A percentile compares a stretch with the other conserved stretches of the same genome.
phyloP scores from a whole-genome alignment of 257 asterid species.

The Cynanchum wilfordii region DNA sequence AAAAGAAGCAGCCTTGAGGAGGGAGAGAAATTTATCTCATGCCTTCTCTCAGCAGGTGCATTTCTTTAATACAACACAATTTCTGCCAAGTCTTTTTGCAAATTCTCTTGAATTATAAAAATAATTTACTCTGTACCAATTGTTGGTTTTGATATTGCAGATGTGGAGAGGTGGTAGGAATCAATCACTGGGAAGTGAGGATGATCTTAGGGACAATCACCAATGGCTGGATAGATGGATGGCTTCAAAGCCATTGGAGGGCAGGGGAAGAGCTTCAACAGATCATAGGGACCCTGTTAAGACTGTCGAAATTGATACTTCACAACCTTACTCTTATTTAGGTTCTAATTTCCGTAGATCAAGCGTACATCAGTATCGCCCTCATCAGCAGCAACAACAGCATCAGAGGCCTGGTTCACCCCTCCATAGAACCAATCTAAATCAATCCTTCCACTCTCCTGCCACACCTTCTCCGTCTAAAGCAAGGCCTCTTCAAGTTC shows the following conservation, averaged over 20 bases:
- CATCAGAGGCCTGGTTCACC: slow-evolving; percentile 33
- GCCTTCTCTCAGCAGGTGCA: slow-evolving; percentile 71
- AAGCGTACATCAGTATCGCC: background rate
- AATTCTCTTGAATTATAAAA: background rate
- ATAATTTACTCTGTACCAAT: background rate
- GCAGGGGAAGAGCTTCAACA: slow-evolving; percentile 52
- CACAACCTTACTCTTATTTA: slow-evolving; percentile 28
- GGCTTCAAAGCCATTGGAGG: slow-evolving; percentile 57
- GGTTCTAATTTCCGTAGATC: slow-evolving; percentile 8
- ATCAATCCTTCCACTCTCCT: slow-evolving; percentile 36
- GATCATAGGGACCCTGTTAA: slow-evolving; percentile 65
- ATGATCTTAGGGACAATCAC: slow-evolving; percentile 20
- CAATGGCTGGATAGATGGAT: slow-evolving; percentile 59
- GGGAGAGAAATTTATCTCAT: slow-evolving; percentile 54
- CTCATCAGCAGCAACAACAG: slow-evolving; percentile 5
- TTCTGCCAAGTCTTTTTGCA: background rate
- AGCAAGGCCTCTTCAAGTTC: slow-evolving; percentile 37
- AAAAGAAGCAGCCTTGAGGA: slow-evolving; percentile 60
- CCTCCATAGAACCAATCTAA: slow-evolving; percentile 31
- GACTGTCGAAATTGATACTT: slow-evolving; percentile 70
- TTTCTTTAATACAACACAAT: background rate
- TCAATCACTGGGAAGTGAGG: slow-evolving; percentile 9
- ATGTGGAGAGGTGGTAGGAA: slow-evolving; percentile 33
- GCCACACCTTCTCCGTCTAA: slow-evolving; percentile 47
- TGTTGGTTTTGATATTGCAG: slow-evolving; percentile 23